Evolutionary conservation across 495 filamentous ascomycete species (phyloP).

Genomic region (Hypoxylon cercidicola): DNA sequence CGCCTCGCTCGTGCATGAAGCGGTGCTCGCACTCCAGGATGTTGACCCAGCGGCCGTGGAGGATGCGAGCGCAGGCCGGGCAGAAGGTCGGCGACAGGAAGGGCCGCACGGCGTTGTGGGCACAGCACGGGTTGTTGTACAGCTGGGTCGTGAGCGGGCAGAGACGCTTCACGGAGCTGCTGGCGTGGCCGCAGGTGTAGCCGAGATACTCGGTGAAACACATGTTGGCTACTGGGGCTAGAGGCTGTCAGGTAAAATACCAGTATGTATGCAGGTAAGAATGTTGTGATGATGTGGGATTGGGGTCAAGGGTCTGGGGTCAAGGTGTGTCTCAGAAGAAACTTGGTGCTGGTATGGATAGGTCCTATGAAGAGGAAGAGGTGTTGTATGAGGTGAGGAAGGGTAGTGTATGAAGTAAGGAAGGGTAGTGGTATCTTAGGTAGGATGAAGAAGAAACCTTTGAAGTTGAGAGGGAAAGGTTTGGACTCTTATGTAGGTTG

Average conservation of each 20-base stretch:
- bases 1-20: conserved; percentile 59
- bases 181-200: conserved; percentile 59
- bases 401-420: too few relatives aligned
- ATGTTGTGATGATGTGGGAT: too few relatives aligned
- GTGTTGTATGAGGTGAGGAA: too few relatives aligned
- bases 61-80: conserved; percentile 47
- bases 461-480: too few relatives aligned
- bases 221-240: conserved; percentile 44
- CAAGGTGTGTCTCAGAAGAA: too few relatives aligned
- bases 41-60: conserved; percentile 53
- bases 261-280: too few relatives aligned
- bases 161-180: conserved; percentile 47
- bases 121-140: conserved; percentile 49
- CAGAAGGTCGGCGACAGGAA: conserved; percentile 51
- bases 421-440: too few relatives aligned
- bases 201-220: conserved; percentile 55
- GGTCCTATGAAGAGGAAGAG: too few relatives aligned
- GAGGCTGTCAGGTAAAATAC: neutral
- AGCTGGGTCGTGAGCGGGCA: conserved; percentile 55
- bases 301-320: too few relatives aligned
- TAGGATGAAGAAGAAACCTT: too few relatives aligned
- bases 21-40: conserved; percentile 57
- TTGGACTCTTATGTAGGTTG: too few relatives aligned
- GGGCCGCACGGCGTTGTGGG: conserved; percentile 35
- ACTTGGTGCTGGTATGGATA: too few relatives aligned